phyloP scores from a whole-genome alignment of 176 grass and related monocot species.

The Zea mays region Zm-B73-REFERENCE-NAM-5.0 NC_050101.1:47750001-47750500 shows the following conservation, averaged over 20 bases:
- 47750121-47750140: neutral
- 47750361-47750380: neutral
- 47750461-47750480: neutral
- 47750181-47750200: conserved; percentile 35
- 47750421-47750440: conserved; percentile 2
- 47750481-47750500: neutral
- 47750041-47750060: conserved; percentile 70
- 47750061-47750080: conserved; percentile 56
- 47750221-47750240: neutral
- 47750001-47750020: conserved; percentile 67
- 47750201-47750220: neutral
- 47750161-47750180: conserved; percentile 37
- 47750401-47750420: neutral
- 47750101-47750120: neutral
- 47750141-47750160: neutral
- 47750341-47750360: conserved; percentile 14
- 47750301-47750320: neutral
- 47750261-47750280: conserved; percentile 16
- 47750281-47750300: neutral
- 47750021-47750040: conserved; percentile 61
- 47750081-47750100: neutral
- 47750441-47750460: neutral
- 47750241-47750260: neutral
- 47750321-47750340: neutral
- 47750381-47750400: neutral